phyloP scores from a whole-genome alignment of 306 rosid genomes.

The Prunus kanzakura region DNA sequence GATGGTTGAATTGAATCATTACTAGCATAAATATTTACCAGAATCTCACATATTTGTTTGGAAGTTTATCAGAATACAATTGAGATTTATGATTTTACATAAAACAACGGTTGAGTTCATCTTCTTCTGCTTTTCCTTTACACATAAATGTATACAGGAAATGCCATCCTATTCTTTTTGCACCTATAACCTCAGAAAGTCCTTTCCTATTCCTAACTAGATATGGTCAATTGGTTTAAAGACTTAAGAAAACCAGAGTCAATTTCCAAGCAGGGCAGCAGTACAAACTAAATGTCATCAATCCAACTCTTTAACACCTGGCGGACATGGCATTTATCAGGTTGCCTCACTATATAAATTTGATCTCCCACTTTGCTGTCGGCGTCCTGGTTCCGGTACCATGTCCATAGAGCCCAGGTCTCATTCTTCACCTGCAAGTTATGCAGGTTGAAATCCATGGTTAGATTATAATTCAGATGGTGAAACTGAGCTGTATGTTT shows the following conservation, averaged over 20 bases:
- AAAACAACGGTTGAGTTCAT: neutral
- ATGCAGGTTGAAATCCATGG: conserved; percentile 11
- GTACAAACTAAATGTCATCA: conserved; percentile 26
- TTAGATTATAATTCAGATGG: neutral
- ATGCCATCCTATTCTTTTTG: neutral
- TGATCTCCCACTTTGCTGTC: conserved; percentile 56
- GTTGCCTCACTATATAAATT: conserved; percentile 78
- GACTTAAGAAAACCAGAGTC: neutral
- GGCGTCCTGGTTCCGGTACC: conserved; percentile 76
- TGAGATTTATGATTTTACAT: neutral
- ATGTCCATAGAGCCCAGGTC: conserved; percentile 78
- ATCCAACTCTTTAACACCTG: conserved; percentile 13
- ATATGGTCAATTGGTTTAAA: neutral
- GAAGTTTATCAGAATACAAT: too few relatives aligned
- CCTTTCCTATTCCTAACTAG: neutral
- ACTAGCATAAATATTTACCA: neutral
- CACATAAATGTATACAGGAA: neutral
- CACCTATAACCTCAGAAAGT: neutral
- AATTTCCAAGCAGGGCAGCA: neutral
- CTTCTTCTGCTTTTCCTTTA: neutral
- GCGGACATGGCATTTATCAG: conserved; percentile 41
- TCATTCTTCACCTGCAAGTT: conserved; percentile 69
- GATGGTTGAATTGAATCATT: too few relatives aligned
- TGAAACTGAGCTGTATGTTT: neutral
- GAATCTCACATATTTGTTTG: too few relatives aligned